Percentiles rank a stretch among this genome's conserved stretches.
Evolutionary conservation across 1,139 yeast genomes (phyloP).

Genomic region (Pichiaceae sp.): DNA sequence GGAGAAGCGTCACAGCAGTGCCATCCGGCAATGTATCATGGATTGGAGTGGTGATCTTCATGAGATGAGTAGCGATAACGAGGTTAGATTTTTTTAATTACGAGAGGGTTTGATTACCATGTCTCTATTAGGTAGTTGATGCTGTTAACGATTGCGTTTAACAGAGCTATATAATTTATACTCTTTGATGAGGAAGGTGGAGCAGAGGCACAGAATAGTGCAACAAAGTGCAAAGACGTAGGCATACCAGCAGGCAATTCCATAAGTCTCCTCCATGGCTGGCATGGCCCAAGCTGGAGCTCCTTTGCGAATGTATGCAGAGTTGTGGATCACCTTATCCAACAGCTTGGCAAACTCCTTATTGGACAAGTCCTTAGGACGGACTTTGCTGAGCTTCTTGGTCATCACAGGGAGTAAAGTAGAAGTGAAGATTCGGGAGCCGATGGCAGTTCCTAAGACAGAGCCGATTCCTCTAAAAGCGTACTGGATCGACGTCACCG

Average conservation of each 20-base stretch:
- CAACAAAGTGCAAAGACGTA: slow-evolving; percentile 26
- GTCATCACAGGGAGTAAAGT: slow-evolving; percentile 18
- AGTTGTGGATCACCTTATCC: slow-evolving; percentile 33
- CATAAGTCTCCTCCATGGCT: slow-evolving; percentile 32
- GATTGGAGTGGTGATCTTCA: slow-evolving; percentile 24
- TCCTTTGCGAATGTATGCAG: slow-evolving; percentile 27
- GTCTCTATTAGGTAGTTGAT: neutral
- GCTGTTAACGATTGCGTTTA: slow-evolving; percentile 13
- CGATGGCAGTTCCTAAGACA: slow-evolving; percentile 42
- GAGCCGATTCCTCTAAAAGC: slow-evolving; percentile 50
- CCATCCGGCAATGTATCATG: slow-evolving; percentile 27
- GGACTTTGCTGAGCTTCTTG: slow-evolving; percentile 9
- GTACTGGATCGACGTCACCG: slow-evolving; percentile 47
- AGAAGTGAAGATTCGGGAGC: slow-evolving; percentile 39
- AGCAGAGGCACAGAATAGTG: slow-evolving; percentile 26
- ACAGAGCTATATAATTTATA: slow-evolving; percentile 26
- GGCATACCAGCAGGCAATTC: slow-evolving; percentile 31
- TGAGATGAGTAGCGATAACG: too few species aligned
- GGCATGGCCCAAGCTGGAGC: slow-evolving; percentile 33
- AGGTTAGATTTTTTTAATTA: too few species aligned
- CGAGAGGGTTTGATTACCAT: too few species aligned
- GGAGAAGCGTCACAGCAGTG: slow-evolving; percentile 64
- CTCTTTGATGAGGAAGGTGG: slow-evolving; percentile 35
- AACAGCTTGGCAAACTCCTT: slow-evolving; percentile 27
- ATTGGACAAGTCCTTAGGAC: slow-evolving; percentile 25